Conservation (phyloP, 768 basidiomycete genomes). For the Suillus spraguei region DNA sequence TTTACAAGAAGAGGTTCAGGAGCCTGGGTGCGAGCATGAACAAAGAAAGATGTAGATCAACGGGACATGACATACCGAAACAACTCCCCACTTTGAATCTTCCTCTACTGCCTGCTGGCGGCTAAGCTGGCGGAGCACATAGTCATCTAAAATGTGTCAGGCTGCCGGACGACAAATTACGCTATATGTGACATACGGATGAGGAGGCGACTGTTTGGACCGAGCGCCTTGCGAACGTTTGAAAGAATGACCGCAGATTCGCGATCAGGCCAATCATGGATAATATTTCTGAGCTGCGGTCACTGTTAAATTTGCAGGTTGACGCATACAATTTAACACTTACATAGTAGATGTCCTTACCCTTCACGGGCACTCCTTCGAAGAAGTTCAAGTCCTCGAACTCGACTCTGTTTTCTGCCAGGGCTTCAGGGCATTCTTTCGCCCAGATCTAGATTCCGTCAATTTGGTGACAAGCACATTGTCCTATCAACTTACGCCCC, state of each 20-base stretch:
- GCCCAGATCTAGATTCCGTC: constrained; percentile 24
- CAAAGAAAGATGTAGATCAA: not conserved
- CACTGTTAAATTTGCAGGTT: not conserved
- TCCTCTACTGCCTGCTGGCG: constrained; percentile 20
- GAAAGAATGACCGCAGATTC: too few relatives aligned
- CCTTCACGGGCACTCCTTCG: constrained; percentile 26
- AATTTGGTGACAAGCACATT: not conserved
- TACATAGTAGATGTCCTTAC: constrained; percentile 37
- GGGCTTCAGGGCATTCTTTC: constrained; percentile 25
- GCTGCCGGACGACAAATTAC: too few relatives aligned
- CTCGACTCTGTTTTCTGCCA: constrained; percentile 27
- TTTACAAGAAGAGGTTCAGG: constrained; percentile 22
- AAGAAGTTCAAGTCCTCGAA: constrained; percentile 35
- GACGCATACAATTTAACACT: constrained; percentile 11
- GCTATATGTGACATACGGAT: too few relatives aligned
- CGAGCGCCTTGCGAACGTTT: too few relatives aligned
- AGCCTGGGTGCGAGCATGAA: constrained; percentile 23
- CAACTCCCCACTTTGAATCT: constrained; percentile 15
- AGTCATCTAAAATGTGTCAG: too few relatives aligned
- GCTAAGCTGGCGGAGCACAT: constrained; percentile 5
- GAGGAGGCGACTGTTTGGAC: too few relatives aligned
- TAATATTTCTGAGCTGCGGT: constrained; percentile 24
- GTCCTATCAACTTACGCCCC: constrained; percentile 10
- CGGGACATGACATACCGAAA: constrained; percentile 14
- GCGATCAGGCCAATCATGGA: constrained; percentile 27